These are phyloP conservation scores for Babesia bovis DNA, from an alignment of 169 alveolate genomes.

Conservation along the genomic window DNA sequence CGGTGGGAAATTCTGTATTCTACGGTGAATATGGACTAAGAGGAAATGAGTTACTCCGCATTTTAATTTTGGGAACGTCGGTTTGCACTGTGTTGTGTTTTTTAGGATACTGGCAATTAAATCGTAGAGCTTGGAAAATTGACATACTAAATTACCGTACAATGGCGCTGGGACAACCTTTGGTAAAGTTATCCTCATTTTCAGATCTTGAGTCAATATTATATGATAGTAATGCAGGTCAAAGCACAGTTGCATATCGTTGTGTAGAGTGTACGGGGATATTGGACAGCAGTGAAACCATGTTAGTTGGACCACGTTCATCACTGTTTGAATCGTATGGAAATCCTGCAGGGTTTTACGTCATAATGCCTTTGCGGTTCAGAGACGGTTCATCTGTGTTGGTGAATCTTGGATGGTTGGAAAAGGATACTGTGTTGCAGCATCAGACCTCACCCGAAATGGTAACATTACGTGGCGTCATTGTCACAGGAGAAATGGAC, in stretches of 20 bases:
- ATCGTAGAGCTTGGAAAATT: constrained; percentile 75
- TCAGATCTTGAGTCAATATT: background rate
- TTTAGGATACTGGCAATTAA: constrained; percentile 84
- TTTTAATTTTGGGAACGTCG: constrained; percentile 20
- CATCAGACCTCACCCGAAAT: constrained; percentile 62
- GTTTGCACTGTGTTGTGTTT: constrained; percentile 14
- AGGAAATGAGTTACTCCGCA: constrained; percentile 67
- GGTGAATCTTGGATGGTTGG: constrained; percentile 82
- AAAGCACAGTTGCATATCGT: constrained; percentile 30
- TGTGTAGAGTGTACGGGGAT: constrained; percentile 76
- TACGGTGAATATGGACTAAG: constrained; percentile 84
- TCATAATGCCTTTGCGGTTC: constrained; percentile 80
- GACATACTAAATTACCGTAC: constrained; percentile 49
- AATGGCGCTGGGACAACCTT: constrained; percentile 33
- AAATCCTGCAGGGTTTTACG: constrained; percentile 68
- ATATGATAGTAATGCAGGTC: background rate
- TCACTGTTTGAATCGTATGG: constrained; percentile 61
- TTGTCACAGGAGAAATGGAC: constrained; percentile 79
- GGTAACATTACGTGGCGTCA: constrained; percentile 82
- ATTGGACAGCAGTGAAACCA: constrained; percentile 76
- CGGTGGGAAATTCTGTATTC: constrained; percentile 74
- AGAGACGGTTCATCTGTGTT: constrained; percentile 76
- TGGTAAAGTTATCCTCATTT: constrained; percentile 23
- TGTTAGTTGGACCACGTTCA: constrained; percentile 82
- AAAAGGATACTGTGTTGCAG: constrained; percentile 47